Evolutionary conservation across 2,329 filamentous ascomycete species (phyloP).

Genomic region (Colletotrichum sp.): DNA sequence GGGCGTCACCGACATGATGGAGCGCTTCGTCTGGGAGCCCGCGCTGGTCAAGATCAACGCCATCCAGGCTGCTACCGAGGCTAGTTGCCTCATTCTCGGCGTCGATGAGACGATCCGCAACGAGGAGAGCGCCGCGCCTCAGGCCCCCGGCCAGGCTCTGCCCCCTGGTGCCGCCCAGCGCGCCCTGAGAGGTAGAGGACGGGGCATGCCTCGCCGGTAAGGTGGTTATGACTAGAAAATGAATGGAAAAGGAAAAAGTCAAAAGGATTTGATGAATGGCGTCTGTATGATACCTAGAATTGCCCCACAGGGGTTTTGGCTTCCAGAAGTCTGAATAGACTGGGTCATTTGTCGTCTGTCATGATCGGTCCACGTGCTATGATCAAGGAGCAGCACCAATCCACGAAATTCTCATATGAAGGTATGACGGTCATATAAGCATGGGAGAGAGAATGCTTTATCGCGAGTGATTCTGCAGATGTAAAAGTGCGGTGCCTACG

Average conservation of each 20-base stretch:
- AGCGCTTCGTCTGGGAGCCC: conserved; percentile 97
- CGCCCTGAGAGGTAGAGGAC: conserved; percentile 81
- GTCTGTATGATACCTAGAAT: conserved; percentile 27
- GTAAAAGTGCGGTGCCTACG: no score
- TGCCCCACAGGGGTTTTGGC: conserved; percentile 11
- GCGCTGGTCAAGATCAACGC: conserved; percentile 96
- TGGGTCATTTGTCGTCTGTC: conserved; percentile 21
- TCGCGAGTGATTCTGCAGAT: no score
- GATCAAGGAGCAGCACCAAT: rapidly evolving
- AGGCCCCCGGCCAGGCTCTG: conserved; percentile 77
- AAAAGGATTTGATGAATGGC: conserved; percentile 22
- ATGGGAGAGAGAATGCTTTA: no score
- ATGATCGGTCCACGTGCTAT: not conserved
- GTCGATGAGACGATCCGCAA: conserved; percentile 99
- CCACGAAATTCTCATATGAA: no score
- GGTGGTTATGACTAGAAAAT: conserved; percentile 1
- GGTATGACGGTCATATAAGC: no score
- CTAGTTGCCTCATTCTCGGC: conserved; percentile 90
- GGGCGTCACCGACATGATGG: conserved; percentile 93
- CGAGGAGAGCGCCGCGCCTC: conserved; percentile 86
- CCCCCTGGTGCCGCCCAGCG: conserved; percentile 87
- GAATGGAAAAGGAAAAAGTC: conserved; percentile 24
- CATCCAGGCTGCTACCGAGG: conserved; percentile 94
- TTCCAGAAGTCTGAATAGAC: conserved; percentile 22
- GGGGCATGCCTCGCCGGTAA: conserved; percentile 87